phyloP scores from a whole-genome alignment of 345 rosid species.

The Corymbia maculata region DNA sequence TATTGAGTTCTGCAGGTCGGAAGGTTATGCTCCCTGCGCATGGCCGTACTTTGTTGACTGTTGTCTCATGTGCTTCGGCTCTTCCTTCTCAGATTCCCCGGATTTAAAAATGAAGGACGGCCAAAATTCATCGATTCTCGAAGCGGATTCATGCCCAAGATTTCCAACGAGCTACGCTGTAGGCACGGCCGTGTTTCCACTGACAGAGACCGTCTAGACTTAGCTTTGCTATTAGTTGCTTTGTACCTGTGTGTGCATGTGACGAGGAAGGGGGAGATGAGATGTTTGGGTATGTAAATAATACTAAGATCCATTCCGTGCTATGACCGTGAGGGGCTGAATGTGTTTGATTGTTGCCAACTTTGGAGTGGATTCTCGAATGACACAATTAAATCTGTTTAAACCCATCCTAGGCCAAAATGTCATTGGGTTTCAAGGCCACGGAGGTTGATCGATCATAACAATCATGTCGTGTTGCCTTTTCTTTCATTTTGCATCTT shows the following conservation, averaged over 20 bases:
- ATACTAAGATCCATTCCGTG: background rate
- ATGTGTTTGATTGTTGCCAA: background rate
- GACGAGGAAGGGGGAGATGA: background rate
- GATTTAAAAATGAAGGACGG: background rate
- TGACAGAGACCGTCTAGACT: background rate
- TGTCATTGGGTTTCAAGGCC: background rate
- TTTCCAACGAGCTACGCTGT: background rate
- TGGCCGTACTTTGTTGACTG: background rate
- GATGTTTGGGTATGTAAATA: background rate
- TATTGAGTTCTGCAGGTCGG: background rate
- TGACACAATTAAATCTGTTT: background rate
- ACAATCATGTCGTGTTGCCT: fast-evolving
- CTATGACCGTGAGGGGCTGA: background rate
- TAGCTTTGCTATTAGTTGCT: background rate
- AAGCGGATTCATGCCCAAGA: background rate
- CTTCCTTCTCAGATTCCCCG: background rate
- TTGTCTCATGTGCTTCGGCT: background rate
- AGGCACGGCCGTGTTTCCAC: background rate
- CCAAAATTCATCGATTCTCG: background rate
- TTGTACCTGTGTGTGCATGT: background rate
- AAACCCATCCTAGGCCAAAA: fast-evolving
- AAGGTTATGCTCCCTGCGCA: background rate
- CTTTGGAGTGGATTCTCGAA: fast-evolving
- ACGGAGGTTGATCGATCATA: fast-evolving
- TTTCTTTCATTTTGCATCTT: background rate